Conservation (phyloP, 2,329 filamentous ascomycete species). For the Onygena corvina region DNA sequence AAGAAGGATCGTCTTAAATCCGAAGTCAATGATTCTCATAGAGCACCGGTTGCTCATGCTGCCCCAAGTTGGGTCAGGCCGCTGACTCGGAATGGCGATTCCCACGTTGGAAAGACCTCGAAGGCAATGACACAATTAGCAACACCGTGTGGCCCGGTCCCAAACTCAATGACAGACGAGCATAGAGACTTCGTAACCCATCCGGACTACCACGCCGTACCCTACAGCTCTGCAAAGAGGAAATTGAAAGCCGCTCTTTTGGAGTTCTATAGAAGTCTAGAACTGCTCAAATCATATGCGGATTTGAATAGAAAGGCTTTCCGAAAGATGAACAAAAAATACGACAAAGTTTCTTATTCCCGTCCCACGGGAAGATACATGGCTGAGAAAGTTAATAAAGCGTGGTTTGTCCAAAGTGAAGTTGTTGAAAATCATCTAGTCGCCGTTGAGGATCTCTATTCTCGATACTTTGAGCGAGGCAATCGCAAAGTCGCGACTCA, state of each 20-base stretch:
- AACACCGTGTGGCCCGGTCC: slow-evolving; percentile 30
- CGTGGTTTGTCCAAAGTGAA: slow-evolving; percentile 86
- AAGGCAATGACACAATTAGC: slow-evolving; percentile 37
- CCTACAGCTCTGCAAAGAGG: slow-evolving; percentile 76
- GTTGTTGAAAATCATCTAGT: slow-evolving; percentile 68
- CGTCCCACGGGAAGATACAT: slow-evolving; percentile 69
- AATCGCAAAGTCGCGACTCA: slow-evolving; percentile 84
- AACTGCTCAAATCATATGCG: slow-evolving; percentile 83
- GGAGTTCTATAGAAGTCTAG: slow-evolving; percentile 84
- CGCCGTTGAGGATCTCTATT: slow-evolving; percentile 79
- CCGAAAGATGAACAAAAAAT: slow-evolving; percentile 97
- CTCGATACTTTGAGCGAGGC: slow-evolving; percentile 84
- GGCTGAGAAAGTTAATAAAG: slow-evolving; percentile 78
- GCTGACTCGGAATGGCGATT: slow-evolving; percentile 23
- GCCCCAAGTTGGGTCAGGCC: slow-evolving; percentile 28
- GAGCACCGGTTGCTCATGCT: slow-evolving; percentile 14
- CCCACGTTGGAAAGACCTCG: slow-evolving; percentile 42
- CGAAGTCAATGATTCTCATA: slow-evolving; percentile 9
- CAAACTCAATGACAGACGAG: slow-evolving; percentile 22
- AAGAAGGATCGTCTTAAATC: slow-evolving; percentile 24
- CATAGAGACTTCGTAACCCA: slow-evolving; percentile 42
- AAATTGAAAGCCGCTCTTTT: slow-evolving; percentile 85
- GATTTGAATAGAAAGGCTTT: slow-evolving; percentile 86
- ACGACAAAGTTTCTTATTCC: slow-evolving; percentile 78
- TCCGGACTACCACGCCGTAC: slow-evolving; percentile 48